These are phyloP conservation scores for Solanum chacoense DNA, from an alignment of 305 asterid species.

Conservation along the genomic window DNA sequence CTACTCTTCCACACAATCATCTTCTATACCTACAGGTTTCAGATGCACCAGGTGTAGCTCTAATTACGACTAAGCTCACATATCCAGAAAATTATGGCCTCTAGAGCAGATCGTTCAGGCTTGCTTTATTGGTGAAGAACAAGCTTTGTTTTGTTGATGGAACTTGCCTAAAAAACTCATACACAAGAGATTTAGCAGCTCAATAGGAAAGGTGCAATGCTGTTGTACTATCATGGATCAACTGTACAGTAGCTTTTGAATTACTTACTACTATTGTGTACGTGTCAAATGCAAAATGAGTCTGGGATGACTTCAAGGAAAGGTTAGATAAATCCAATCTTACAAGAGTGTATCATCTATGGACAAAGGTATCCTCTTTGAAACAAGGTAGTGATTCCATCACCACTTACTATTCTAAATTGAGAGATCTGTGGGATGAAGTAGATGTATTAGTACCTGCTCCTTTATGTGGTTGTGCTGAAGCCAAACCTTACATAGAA, in stretches of 20 bases:
- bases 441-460: background rate
- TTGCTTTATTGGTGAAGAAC: background rate
- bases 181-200: background rate
- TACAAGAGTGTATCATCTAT: background rate
- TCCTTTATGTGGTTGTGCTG: background rate
- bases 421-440: background rate
- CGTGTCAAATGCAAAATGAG: background rate
- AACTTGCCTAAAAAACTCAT: background rate
- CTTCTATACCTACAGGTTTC: background rate
- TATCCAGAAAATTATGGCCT: background rate
- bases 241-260: background rate
- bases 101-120: background rate
- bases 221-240: background rate
- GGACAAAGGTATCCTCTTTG: background rate
- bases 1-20: background rate
- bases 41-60: background rate
- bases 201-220: background rate
- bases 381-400: background rate
- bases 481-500: background rate
- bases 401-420: background rate
- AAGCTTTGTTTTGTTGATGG: background rate
- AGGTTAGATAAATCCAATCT: background rate
- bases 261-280: background rate
- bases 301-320: background rate
- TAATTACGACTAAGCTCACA: background rate